Base-by-base conservation (phyloP, 495 filamentous ascomycete genomes). In the Lichenothelia convexa region DNA sequence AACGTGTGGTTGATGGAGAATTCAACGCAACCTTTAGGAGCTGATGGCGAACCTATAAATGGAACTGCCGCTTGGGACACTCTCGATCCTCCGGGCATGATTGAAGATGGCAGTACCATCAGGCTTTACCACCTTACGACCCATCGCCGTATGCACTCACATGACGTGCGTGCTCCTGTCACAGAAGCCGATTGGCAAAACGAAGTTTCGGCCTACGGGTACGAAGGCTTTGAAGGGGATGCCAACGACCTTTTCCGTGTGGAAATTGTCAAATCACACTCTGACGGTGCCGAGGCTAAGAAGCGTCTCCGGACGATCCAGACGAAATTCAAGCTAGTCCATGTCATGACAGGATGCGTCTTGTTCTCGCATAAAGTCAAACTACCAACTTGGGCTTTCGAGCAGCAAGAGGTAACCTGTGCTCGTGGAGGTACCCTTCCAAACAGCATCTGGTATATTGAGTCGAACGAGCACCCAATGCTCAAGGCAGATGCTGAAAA, bases 351-450 rank as follows among this genome's bases (percentile, higher is more conserved):
- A 34, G 85, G 86, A 24, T 97, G 89, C 56, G 82, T 81, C 6
- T 65, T 97, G 21, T 97, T 97, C 61, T 94, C 87, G 2, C 89
- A 97, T 62, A 94, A 93, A 59, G 86, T 94, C 51, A 95, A 95
- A 58, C 75, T 97, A 23, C 89, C 89, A 1, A 82, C 92, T 2
- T 97, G 89, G 89, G 89, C 76, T 20, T 97, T 69, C 26, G 89
- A 94, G 45, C 89, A 97, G 50, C 89, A 97, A 54, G 89, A 97
- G 57, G 89, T 97, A 18, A 97, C 89, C 21, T 97, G 89, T 51
- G 89, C 89, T n/a, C 74, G 72, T 43, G 78, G 80, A 26, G 89
- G 80, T 43, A 92, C 85, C 33, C 68, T 94, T 23, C 89, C 89
- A 29, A 97, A 97, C 65, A 91, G 81, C 45, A 57, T 97, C 34